Evolutionary conservation across 139 green algal genomes (phyloP).

Genomic region (Volvox reticuliferus): DNA sequence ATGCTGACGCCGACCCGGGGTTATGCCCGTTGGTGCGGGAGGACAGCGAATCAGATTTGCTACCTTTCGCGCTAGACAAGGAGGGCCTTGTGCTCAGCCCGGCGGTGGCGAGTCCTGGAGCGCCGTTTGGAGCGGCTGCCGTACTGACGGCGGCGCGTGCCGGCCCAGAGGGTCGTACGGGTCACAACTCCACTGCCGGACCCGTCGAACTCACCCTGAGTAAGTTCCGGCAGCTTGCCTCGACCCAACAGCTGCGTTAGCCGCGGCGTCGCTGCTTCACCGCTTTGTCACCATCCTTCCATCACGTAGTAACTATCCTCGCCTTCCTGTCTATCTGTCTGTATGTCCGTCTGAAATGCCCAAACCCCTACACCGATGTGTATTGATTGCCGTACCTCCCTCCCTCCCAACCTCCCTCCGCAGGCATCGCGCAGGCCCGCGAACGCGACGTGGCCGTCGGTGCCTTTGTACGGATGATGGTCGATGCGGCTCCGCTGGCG

Average conservation of each 20-base stretch:
- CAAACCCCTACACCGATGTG: too few relatives aligned
- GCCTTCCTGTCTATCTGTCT: neutral
- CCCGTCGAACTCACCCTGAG: conserved; percentile 18
- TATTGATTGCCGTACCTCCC: too few relatives aligned
- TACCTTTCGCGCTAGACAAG: conserved; percentile 40
- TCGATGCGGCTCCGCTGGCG: conserved; percentile 30
- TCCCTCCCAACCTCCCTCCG: neutral
- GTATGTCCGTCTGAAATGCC: neutral
- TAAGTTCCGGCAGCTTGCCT: neutral
- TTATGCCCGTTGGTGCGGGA: neutral
- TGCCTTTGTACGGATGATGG: conserved; percentile 35
- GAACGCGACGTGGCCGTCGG: conserved; percentile 45
- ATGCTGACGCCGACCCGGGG: neutral
- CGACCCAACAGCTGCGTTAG: too few relatives aligned
- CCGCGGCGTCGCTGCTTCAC: too few relatives aligned
- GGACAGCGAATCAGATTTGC: conserved; percentile 37
- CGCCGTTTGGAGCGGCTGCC: neutral
- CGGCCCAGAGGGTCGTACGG: neutral
- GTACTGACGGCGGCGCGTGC: neutral
- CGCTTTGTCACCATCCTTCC: too few relatives aligned
- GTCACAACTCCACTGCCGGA: neutral
- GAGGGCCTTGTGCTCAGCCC: conserved; percentile 36
- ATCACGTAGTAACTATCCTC: too few relatives aligned
- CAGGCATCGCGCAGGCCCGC: neutral
- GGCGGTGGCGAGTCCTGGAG: neutral